A percentile compares a stretch with the other conserved stretches of the same genome.
Evolutionary conservation across 2,329 filamentous ascomycete genomes (phyloP).

Genomic region (Nigrospora oryzae): DNA sequence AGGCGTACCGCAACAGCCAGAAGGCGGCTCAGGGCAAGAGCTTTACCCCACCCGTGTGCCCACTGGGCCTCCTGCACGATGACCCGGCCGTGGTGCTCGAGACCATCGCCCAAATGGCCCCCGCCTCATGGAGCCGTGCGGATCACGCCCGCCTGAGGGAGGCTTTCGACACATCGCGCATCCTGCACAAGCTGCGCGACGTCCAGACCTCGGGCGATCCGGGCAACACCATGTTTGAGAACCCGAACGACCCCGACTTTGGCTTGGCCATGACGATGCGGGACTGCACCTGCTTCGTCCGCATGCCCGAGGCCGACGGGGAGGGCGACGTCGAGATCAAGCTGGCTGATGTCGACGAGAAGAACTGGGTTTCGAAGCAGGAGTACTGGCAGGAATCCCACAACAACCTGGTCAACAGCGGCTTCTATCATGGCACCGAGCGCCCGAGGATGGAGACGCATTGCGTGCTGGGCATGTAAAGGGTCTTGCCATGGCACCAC

Average conservation of each 20-base stretch:
- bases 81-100: slow-evolving; percentile 33
- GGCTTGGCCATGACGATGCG: slow-evolving; percentile 71
- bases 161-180: slow-evolving; percentile 27
- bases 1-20: slow-evolving; percentile 35
- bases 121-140: slow-evolving; percentile 17
- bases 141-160: slow-evolving; percentile 22
- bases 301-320: slow-evolving; percentile 32
- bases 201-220: slow-evolving; percentile 31
- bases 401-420: slow-evolving; percentile 50
- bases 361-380: slow-evolving; percentile 58
- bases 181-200: slow-evolving; percentile 26
- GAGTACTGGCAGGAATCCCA: slow-evolving; percentile 62
- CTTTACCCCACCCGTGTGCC: slow-evolving; percentile 44
- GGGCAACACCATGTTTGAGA: slow-evolving; percentile 31
- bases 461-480: slow-evolving; percentile 13
- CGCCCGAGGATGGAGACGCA: slow-evolving; percentile 16
- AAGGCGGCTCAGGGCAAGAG: slow-evolving; percentile 25
- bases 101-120: slow-evolving; percentile 31
- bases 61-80: slow-evolving; percentile 52
- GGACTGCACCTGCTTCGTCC: slow-evolving; percentile 69
- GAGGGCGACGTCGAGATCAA: slow-evolving; percentile 39
- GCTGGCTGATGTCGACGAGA: slow-evolving; percentile 71
- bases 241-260: slow-evolving; percentile 35
- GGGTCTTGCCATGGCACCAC: background rate
- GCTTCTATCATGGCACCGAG: slow-evolving; percentile 49